Conservation (phyloP, 768 basidiomycete species). For the Boletus bicolor region DNA sequence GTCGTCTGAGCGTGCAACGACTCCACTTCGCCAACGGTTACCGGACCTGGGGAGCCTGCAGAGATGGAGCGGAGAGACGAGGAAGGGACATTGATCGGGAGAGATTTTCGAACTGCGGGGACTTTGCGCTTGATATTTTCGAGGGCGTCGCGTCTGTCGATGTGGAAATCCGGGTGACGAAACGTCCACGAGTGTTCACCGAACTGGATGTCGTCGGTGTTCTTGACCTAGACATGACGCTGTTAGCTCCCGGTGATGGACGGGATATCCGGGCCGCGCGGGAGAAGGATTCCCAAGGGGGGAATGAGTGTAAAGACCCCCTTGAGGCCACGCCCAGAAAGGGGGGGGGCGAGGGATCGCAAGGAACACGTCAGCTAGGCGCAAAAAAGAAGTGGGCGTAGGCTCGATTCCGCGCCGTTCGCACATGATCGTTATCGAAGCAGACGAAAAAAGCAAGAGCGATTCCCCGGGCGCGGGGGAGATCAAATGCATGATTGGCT, state of each 20-base stretch:
- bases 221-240: conserved; percentile 57
- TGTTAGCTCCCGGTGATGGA: background rate
- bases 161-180: conserved; percentile 51
- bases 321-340: conserved; percentile 15
- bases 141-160: conserved; percentile 50
- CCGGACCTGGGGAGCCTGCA: conserved; percentile 27
- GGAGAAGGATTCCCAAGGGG: background rate
- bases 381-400: conserved; percentile 10
- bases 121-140: conserved; percentile 68
- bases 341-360: conserved; percentile 10
- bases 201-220: conserved; percentile 75
- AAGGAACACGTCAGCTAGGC: background rate
- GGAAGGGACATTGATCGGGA: conserved; percentile 26
- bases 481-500: conserved; percentile 15
- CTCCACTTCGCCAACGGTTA: conserved; percentile 24
- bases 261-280: conserved; percentile 2
- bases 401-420: conserved; percentile 16
- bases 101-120: conserved; percentile 35
- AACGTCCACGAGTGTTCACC: conserved; percentile 58
- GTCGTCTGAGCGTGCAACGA: conserved; percentile 29
- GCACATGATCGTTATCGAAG: conserved; percentile 14
- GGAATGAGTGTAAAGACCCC: background rate
- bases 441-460: conserved; percentile 1
- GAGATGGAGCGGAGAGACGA: conserved; percentile 27
- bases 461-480: background rate